A percentile compares a stretch with the other conserved stretches of the same genome.
Evolutionary conservation across 352 stramenopile species (phyloP).

Genomic region (Pythium rishiriense): DNA sequence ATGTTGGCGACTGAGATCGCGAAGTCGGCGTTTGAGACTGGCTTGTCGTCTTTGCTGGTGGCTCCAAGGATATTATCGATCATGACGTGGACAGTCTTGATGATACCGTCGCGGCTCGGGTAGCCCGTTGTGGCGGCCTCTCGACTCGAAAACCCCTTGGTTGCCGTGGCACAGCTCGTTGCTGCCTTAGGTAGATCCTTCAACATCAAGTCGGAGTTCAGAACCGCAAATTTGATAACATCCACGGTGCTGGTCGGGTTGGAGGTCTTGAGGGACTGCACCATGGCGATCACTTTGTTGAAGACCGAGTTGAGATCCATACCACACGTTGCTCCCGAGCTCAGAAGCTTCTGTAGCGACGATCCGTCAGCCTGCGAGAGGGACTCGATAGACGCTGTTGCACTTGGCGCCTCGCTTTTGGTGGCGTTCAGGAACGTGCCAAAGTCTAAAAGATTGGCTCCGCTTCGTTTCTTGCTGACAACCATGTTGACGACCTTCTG

Average conservation of each 20-base stretch:
- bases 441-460: slow-evolving; percentile 17
- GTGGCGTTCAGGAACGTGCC: slow-evolving; percentile 21
- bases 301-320: slow-evolving; percentile 45
- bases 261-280: slow-evolving; percentile 41
- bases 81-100: slow-evolving; percentile 47
- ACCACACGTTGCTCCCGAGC: slow-evolving; percentile 40
- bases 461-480: slow-evolving; percentile 32
- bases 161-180: slow-evolving; percentile 45
- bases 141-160: slow-evolving; percentile 34
- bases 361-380: slow-evolving; percentile 32
- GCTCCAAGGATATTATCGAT: slow-evolving; percentile 49
- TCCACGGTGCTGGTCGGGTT: slow-evolving; percentile 29
- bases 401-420: slow-evolving; percentile 1
- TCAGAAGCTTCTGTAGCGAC: slow-evolving; percentile 40
- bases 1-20: slow-evolving; percentile 45
- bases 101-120: slow-evolving; percentile 39
- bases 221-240: slow-evolving; percentile 42
- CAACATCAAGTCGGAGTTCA: slow-evolving; percentile 42
- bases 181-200: slow-evolving; percentile 45
- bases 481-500: slow-evolving; percentile 35
- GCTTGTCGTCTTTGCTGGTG: slow-evolving; percentile 40
- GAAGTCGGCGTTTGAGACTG: slow-evolving; percentile 39
- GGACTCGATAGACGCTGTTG: background rate
- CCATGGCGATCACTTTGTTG: slow-evolving; percentile 43
- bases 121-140: slow-evolving; percentile 27